Evolutionary conservation across 164 flowering plant species (phyloP), one percentile per base, ranked within the genome.

Genomic region (Dillenia suffruticosa): DNA sequence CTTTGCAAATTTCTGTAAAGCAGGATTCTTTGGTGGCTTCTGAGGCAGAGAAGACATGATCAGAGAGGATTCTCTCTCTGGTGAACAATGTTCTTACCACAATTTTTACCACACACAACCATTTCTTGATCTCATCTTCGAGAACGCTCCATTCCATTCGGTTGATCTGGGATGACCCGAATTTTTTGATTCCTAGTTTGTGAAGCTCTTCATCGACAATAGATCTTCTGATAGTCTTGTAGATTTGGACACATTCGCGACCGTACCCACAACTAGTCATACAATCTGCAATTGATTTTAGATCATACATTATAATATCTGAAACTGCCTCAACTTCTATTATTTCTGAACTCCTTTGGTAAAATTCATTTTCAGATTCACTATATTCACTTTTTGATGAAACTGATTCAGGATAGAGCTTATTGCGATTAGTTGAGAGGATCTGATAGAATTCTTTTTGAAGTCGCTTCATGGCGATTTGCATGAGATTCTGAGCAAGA

Each of bases 261-360:
- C 76, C 74, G 55, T 80, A 77, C 0, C 84, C 84, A 9, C 55
- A 61, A 9, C 51, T 47, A 24, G 71, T 69, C 84, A 80, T 80
- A 49, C 77, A 75, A 1, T 77, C 76, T 1, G 84, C 82, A 32
- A 78, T 71, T 6, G 63, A 47, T 63, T 72, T 75, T 11, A 81
- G 63, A 49, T 78, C 77, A 1, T 57, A 40, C 68, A 65, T 55
- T 46, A 66, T 72, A 0, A 53, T 43, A 5, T 63, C 63, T 19
- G 71, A 58, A 54, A 43, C 68, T 56, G 49, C 16, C 57, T 65
- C 73, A 8, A 54, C 64, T 49, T 69, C 69, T 10, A 64, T n/a
- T 53, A 67, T 68, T 10, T 70, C 45, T 16, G 58, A 60, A 45
- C 53, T 59, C 9, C 43, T 59, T 6, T 7, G 24, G 19, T 53